These are phyloP conservation scores for Cryptococcus floricola DNA, from an alignment of 1,284 basidiomycete genomes.

Conservation along the genomic window DNA sequence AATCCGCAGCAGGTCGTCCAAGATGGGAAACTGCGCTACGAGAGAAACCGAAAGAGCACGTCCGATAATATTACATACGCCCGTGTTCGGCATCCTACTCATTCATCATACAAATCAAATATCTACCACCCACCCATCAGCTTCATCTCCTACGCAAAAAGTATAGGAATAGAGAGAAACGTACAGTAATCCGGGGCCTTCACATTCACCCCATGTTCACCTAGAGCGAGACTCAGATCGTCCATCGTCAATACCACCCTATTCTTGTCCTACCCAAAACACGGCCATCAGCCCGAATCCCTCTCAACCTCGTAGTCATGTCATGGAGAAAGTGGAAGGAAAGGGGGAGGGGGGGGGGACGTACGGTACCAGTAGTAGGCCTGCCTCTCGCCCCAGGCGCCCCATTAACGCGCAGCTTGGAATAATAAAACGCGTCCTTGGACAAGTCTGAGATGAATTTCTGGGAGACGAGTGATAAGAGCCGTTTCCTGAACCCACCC, in stretches of 20 bases:
- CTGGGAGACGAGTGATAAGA: conserved; percentile 92
- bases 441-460: conserved; percentile 98
- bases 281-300: background rate
- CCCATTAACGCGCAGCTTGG: conserved; percentile 73
- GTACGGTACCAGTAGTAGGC: conserved; percentile 31
- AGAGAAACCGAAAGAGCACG: too few species aligned
- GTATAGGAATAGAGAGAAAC: conserved; percentile 6
- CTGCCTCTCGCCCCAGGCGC: conserved; percentile 48
- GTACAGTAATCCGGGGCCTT: conserved; percentile 74
- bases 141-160: too few species aligned
- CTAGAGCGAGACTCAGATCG: conserved; percentile 83
- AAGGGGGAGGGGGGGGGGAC: background rate
- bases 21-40: too few species aligned
- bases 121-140: too few species aligned
- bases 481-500: conserved; percentile 65
- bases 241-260: conserved; percentile 98
- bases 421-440: conserved; percentile 95
- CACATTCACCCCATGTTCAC: conserved; percentile 93
- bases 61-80: too few species aligned
- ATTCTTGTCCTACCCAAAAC: conserved; percentile 67
- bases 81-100: too few species aligned
- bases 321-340: background rate
- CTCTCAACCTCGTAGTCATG: background rate
- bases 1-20: too few species aligned
- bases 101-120: too few species aligned